A percentile compares a stretch with the other conserved stretches of the same genome.
phyloP scores from a whole-genome alignment of 225 moss, liverwort and hornwort genomes.

The Anthoceros angustus region DNA sequence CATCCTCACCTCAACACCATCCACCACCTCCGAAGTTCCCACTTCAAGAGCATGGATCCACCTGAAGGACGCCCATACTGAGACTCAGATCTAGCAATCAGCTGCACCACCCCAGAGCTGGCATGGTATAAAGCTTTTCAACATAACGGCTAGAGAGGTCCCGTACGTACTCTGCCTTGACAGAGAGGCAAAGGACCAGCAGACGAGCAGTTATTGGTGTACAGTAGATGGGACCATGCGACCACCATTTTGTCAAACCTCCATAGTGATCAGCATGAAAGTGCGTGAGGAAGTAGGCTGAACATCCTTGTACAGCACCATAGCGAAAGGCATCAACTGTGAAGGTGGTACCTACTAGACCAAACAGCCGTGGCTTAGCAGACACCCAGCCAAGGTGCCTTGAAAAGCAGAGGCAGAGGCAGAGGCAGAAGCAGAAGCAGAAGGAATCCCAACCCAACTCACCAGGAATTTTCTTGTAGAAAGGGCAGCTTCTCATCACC shows the following conservation, averaged over 20 bases:
- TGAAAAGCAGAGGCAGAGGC: not conserved
- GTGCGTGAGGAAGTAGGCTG: constrained; percentile 78
- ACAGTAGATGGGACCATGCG: constrained; percentile 81
- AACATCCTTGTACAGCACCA: constrained; percentile 57
- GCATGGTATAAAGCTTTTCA: too few relatives aligned
- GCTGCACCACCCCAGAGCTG: too few relatives aligned
- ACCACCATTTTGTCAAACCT: constrained; percentile 77
- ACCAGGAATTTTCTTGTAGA: constrained; percentile 92
- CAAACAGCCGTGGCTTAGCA: too few relatives aligned
- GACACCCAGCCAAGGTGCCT: constrained; percentile 15
- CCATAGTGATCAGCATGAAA: constrained; percentile 91
- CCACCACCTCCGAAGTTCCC: constrained; percentile 25
- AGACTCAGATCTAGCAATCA: too few relatives aligned
- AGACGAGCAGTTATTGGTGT: constrained; percentile 73
- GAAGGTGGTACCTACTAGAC: too few relatives aligned
- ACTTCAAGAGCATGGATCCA: constrained; percentile 57
- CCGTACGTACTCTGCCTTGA: too few relatives aligned
- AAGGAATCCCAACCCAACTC: not conserved
- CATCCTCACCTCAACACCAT: constrained; percentile 51
- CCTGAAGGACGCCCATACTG: constrained; percentile 8
- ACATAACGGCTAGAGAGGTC: too few relatives aligned
- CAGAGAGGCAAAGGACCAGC: constrained; percentile 69
- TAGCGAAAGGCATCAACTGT: constrained; percentile 85
- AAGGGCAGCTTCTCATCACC: constrained; percentile 49
- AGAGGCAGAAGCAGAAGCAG: too few relatives aligned